Percentiles rank a stretch among this genome's conserved stretches.
phyloP scores from a whole-genome alignment of 1,139 yeast genomes.

The Yamadazyma pseudoaaseri region DNA sequence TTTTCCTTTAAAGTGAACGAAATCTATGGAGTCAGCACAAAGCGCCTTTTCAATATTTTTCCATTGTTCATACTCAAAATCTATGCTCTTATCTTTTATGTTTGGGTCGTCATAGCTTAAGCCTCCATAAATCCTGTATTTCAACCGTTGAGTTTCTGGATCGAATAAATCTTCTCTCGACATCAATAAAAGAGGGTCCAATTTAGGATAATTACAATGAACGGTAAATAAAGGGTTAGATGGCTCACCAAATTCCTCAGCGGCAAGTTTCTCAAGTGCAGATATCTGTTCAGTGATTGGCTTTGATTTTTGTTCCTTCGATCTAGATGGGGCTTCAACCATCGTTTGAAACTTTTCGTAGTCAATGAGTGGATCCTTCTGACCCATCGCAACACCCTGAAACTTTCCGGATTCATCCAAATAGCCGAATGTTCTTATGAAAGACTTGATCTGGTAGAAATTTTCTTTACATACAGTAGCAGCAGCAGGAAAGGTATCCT shows the following conservation, averaged over 20 bases:
- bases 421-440: conserved; percentile 32
- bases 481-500: conserved; percentile 60
- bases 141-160: conserved; percentile 21
- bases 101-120: conserved; percentile 21
- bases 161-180: conserved; percentile 28
- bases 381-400: conserved; percentile 43
- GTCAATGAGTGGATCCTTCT: conserved; percentile 33
- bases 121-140: conserved; percentile 30
- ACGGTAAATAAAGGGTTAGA: conserved; percentile 26
- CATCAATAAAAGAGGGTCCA: conserved; percentile 32
- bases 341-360: conserved; percentile 17
- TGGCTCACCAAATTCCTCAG: conserved; percentile 17
- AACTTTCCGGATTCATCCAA: conserved; percentile 21
- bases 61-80: conserved; percentile 41
- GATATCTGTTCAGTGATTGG: conserved; percentile 41
- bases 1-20: conserved; percentile 24
- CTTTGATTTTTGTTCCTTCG: conserved; percentile 50
- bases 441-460: conserved; percentile 51
- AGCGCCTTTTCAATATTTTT: conserved; percentile 24
- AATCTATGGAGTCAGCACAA: conserved; percentile 23
- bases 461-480: conserved; percentile 45
- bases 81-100: conserved; percentile 17
- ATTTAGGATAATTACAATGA: conserved; percentile 41
- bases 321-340: conserved; percentile 6
- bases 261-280: conserved; percentile 17